Base-by-base conservation (phyloP, 805 yeast species). In the Starmerella powellii region DNA sequence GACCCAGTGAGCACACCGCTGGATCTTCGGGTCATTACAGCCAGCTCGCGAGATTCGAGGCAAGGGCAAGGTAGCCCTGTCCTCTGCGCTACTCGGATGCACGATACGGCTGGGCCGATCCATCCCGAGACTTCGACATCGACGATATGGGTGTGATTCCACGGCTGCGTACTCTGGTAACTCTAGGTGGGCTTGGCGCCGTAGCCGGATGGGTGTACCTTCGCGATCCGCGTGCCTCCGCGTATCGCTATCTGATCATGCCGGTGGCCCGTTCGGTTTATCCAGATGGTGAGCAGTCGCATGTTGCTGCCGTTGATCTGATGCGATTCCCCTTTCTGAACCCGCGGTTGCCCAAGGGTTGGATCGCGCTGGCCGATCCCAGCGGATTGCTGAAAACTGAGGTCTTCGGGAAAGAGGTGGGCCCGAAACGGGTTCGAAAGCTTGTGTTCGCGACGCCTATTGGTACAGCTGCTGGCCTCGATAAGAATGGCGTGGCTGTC, bases 401-500 rank as follows among this genome's bases (percentile, higher is more conserved):
- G 20, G 49, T 62, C 13, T 62, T 61, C 38, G 34, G 31, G 23
- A 16, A 28, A 19, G 29, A 3, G 4, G 24, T 33, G 6, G 15
- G 16, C 8, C 27, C 24, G 5, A 56, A 58, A 10, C 46, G 53
- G 20, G 63, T 59, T 31, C 43, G 48, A 19, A 51, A 57, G 17
- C 37, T 61, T 42, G 64, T 56, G 0, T 63, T 88, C 57, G 69
- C 70, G 17, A 78, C 79, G 42, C 96, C 97, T 19, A 67, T 88
- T 38, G 96, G 96, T 12, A 70, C 87, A 54, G 96, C 97, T 38
- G 97, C 97, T 20, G 97, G 97, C 11, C 72, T 88, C 50, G 97
- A 88, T 62, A 88, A 88, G 63, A 79, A 87, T 56, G 97, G 84
- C 40, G 94, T 85, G 56, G 94, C 84, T 17, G 75, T 88, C 51